phyloP scores from a whole-genome alignment of 257 asterid genomes.

The Handroanthus guayacan region DNA sequence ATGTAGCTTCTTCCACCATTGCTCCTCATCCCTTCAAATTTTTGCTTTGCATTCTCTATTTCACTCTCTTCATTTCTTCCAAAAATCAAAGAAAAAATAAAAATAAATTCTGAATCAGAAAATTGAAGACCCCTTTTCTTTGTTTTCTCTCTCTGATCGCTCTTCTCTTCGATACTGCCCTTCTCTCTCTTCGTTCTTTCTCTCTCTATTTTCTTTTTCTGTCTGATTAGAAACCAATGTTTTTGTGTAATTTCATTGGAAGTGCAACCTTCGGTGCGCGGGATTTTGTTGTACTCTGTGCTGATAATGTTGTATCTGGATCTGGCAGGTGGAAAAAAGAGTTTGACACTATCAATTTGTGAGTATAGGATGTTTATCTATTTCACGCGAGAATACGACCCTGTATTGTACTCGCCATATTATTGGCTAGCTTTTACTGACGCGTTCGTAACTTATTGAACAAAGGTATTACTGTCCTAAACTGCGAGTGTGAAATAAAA shows the following conservation, averaged over 20 bases:
- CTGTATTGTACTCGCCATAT: slow-evolving; percentile 12
- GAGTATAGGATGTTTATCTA: slow-evolving; percentile 27
- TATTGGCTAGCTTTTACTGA: slow-evolving; percentile 26
- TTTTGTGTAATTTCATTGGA: slow-evolving; percentile 37
- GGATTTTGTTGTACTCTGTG: slow-evolving; percentile 31
- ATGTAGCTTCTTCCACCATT: slow-evolving; percentile 49
- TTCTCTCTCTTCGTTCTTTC: slow-evolving; percentile 50
- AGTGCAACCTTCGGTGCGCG: slow-evolving; percentile 42
- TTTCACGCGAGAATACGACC: slow-evolving; percentile 1
- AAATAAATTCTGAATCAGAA: slow-evolving; percentile 44
- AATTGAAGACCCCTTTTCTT: slow-evolving; percentile 56
- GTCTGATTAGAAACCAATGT: slow-evolving; percentile 46
- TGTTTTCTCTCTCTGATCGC: slow-evolving; percentile 57
- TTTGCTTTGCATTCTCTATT: slow-evolving; percentile 52
- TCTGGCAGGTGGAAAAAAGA: slow-evolving; percentile 45
- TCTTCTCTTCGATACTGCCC: slow-evolving; percentile 47
- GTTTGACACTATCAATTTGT: slow-evolving; percentile 50
- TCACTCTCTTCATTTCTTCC: slow-evolving; percentile 34
- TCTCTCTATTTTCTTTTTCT: slow-evolving; percentile 42
- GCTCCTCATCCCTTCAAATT: slow-evolving; percentile 44
- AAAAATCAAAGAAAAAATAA: not conserved
- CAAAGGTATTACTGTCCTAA: not conserved
- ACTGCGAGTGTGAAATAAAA: slow-evolving; percentile 31
- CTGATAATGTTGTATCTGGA: slow-evolving; percentile 24
- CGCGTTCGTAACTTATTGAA: slow-evolving; percentile 27